Base-by-base conservation (phyloP, 306 rosid species). In the Acacia crassicarpa region DNA sequence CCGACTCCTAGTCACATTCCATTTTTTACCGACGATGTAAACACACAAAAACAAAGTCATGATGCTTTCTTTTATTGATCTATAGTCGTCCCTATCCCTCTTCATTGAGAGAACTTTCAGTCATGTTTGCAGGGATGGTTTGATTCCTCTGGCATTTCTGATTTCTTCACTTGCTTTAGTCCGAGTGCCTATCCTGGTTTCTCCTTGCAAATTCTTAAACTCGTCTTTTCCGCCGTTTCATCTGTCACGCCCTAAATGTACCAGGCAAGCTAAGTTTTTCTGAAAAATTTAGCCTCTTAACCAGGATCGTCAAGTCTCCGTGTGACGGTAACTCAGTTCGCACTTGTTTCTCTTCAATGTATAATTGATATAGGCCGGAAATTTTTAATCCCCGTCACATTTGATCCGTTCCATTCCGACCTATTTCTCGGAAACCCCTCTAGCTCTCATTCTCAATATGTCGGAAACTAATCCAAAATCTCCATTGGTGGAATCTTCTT, bases 41-140 rank as follows among this genome's bases (percentile, higher is more conserved):
- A 46, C 13, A 46, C 1, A 1, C 0, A 20, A 66, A 67, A 48
- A 48, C 5, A 48, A 46, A 62, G 32, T 66, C 77, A 61, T 23
- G 66, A 68, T 79, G 79, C 78, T 43, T 61, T 80, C 63, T 17
- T 78, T 67, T 32, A 33, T 9, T 17, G 49, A 17, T 30, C 30
- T 8, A 4, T 17, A 71, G 27, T 20, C 43, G 49, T 19, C 53
- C 72, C 72, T 72, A 56, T 11, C 27, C 72, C 44, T 73, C 67
- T 76, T 75, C 49, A 62, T 33, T 81, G 30, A 53, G 45, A 73
- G 45, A 73, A 43, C 70, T 67, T 76, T 62, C 79, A 80, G 74
- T 61, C 75, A 40, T 83, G 23, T 83, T 82, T 84, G 83, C 84
- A 85, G 90, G 85, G 43, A 19, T 83, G 54, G 54, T 56, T 73